Evolutionary conservation across 331 rosid genomes (phyloP).

Genomic region (Saraca asoca): DNA sequence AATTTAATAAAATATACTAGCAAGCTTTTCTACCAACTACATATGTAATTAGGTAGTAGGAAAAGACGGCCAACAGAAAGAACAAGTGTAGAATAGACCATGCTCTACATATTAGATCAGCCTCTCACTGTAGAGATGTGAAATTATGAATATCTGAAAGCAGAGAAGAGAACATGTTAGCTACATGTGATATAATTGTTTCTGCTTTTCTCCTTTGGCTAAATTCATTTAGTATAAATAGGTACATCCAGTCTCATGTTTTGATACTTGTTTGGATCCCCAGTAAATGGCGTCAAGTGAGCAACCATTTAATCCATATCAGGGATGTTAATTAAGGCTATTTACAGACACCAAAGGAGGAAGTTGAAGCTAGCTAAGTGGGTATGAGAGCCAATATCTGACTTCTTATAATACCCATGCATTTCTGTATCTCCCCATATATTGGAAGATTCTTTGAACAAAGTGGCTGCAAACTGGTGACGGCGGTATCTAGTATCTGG

Average conservation of each 20-base stretch:
- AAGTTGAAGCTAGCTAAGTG: conserved; percentile 49
- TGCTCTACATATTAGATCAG: conserved; percentile 16
- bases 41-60: too few relatives aligned
- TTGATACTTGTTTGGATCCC: conserved; percentile 24
- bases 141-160: conserved; percentile 34
- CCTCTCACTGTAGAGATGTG: conserved; percentile 3
- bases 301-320: conserved; percentile 20
- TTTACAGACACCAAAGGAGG: conserved; percentile 31
- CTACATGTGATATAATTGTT: conserved; percentile 24
- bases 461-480: conserved; percentile 70
- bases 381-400: conserved; percentile 91
- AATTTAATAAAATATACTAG: conserved; percentile 1
- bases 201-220: conserved; percentile 16
- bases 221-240: conserved; percentile 21
- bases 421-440: conserved; percentile 81
- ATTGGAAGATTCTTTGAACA: conserved; percentile 72
- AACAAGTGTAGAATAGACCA: too few relatives aligned
- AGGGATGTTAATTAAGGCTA: conserved; percentile 29
- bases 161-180: conserved; percentile 28
- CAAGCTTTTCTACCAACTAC: conserved; percentile 13
- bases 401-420: conserved; percentile 90
- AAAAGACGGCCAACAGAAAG: neutral
- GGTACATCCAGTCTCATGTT: conserved; percentile 16
- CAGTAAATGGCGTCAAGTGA: conserved; percentile 20
- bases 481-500: conserved; percentile 79